A percentile compares a stretch with the other conserved stretches of the same genome.
Evolutionary conservation across 257 asterid genomes (phyloP).

Genomic region (Petunia secreta): DNA sequence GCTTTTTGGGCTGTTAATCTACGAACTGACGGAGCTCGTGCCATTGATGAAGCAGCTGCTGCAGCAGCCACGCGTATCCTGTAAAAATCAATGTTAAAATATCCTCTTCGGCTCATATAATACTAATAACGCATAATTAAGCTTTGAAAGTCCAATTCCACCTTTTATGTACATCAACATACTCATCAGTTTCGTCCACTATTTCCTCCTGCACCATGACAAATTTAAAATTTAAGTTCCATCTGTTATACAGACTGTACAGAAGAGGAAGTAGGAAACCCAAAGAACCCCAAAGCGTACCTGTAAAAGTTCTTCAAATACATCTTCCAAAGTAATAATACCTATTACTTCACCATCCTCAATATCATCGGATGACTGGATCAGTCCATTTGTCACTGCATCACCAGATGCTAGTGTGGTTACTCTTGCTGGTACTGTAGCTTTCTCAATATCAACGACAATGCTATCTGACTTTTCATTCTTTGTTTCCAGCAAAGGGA

Average conservation of each 20-base stretch:
- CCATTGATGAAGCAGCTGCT: slow-evolving; percentile 87
- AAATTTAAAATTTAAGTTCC: slow-evolving; percentile 16
- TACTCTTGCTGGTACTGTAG: slow-evolving; percentile 43
- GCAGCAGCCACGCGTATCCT: slow-evolving; percentile 97
- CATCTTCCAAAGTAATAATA: slow-evolving; percentile 91
- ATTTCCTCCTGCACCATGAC: slow-evolving; percentile 75
- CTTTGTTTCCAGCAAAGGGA: slow-evolving; percentile 46
- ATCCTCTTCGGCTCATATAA: slow-evolving; percentile 12
- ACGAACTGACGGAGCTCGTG: slow-evolving; percentile 80
- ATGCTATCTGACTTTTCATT: slow-evolving; percentile 46
- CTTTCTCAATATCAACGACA: slow-evolving; percentile 63
- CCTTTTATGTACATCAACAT: slow-evolving; percentile 91
- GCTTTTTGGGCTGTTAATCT: slow-evolving; percentile 60
- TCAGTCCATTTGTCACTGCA: slow-evolving; percentile 36
- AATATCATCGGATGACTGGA: slow-evolving; percentile 53
- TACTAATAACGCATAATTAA: slow-evolving; percentile 18
- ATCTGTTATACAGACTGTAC: background rate
- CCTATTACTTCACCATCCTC: slow-evolving; percentile 90
- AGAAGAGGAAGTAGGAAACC: slow-evolving; percentile 12
- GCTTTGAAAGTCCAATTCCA: slow-evolving; percentile 18
- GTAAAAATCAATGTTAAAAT: slow-evolving; percentile 33
- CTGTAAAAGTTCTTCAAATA: slow-evolving; percentile 97
- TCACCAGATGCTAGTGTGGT: slow-evolving; percentile 40
- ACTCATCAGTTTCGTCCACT: slow-evolving; percentile 94
- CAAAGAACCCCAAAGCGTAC: slow-evolving; percentile 34